Evolutionary conservation across 1,139 yeast species (phyloP).

Genomic region (Blastobotrys aristatus): DNA sequence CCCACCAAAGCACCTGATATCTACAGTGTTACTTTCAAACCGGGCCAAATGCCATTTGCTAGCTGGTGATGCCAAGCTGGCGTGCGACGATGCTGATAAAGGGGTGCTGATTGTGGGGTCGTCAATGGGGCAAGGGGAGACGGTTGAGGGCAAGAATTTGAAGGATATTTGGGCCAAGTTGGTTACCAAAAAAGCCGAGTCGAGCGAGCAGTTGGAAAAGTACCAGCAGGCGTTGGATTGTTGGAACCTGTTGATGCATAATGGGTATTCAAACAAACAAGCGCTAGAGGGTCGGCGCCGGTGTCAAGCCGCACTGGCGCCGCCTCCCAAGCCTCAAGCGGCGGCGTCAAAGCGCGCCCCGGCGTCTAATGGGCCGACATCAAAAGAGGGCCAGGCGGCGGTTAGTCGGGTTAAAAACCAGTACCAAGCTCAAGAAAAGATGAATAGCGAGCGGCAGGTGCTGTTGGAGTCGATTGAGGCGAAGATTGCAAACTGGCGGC

Average conservation of each 20-base stretch:
- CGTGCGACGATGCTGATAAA: constrained; percentile 48
- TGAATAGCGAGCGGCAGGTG: constrained; percentile 52
- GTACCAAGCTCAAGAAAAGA: constrained; percentile 43
- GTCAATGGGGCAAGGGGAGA: constrained; percentile 34
- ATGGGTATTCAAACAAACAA: constrained; percentile 60
- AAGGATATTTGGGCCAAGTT: constrained; percentile 73
- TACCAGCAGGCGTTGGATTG: constrained; percentile 56
- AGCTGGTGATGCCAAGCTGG: constrained; percentile 67
- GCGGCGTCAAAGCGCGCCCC: constrained; percentile 17
- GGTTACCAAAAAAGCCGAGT: constrained; percentile 69
- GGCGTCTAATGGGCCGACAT: constrained; percentile 24
- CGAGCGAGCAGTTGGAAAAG: constrained; percentile 71
- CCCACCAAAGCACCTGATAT: constrained; percentile 60
- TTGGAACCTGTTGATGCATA: constrained; percentile 58
- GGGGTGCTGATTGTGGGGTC: constrained; percentile 58
- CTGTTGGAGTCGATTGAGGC: constrained; percentile 58
- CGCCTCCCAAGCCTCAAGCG: constrained; percentile 15
- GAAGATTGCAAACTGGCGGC: constrained; percentile 58
- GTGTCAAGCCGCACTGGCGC: constrained; percentile 52
- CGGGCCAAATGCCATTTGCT: constrained; percentile 66
- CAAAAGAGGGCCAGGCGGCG: constrained; percentile 40
- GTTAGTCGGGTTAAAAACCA: constrained; percentile 46
- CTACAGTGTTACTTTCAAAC: constrained; percentile 70
- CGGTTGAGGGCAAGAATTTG: constrained; percentile 50
- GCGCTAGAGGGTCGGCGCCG: constrained; percentile 80